Conservation (phyloP, 352 stramenopile genomes). For the Phytophthora pini region DNA sequence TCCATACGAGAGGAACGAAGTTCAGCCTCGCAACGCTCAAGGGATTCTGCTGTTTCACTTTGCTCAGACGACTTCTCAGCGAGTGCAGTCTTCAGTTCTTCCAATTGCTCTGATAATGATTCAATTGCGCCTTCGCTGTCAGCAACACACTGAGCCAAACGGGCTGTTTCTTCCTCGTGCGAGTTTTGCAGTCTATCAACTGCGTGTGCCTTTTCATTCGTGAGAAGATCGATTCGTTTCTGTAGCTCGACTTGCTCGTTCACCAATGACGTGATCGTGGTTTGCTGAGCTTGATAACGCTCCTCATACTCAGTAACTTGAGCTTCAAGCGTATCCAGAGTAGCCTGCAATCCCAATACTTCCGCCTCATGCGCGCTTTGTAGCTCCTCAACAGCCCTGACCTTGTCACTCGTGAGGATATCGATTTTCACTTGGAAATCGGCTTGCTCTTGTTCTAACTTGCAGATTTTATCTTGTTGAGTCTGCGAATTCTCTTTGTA, state of each 20-base stretch:
- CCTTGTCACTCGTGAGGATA: conserved; percentile 18
- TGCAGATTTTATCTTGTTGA: conserved; percentile 24
- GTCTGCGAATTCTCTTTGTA: conserved; percentile 17
- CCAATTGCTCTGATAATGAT: conserved; percentile 20
- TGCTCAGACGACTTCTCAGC: conserved; percentile 23
- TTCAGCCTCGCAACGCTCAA: conserved; percentile 27
- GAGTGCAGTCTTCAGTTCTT: conserved; percentile 14
- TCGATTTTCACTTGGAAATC: conserved; percentile 21
- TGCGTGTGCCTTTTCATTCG: conserved; percentile 15
- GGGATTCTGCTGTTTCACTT: conserved; percentile 6
- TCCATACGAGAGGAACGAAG: conserved; percentile 20
- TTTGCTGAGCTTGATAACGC: conserved; percentile 15
- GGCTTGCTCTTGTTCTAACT: conserved; percentile 17
- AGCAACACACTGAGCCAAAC: conserved; percentile 12
- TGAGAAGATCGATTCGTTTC: conserved; percentile 13
- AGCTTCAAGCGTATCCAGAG: conserved; percentile 16
- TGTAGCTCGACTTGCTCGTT: conserved; percentile 15
- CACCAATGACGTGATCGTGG: conserved; percentile 20
- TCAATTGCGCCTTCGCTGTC: conserved; percentile 18
- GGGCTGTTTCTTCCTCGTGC: conserved; percentile 22
- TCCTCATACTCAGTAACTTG: conserved; percentile 19
- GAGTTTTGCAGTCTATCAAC: conserved; percentile 12
- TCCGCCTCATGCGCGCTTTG: conserved; percentile 14
- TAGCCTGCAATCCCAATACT: background rate
- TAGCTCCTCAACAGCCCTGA: conserved; percentile 5